Evolutionary conservation across 768 basidiomycete genomes (phyloP), one percentile per base, ranked within the genome.

Genomic region (Termitomyces sp.): DNA sequence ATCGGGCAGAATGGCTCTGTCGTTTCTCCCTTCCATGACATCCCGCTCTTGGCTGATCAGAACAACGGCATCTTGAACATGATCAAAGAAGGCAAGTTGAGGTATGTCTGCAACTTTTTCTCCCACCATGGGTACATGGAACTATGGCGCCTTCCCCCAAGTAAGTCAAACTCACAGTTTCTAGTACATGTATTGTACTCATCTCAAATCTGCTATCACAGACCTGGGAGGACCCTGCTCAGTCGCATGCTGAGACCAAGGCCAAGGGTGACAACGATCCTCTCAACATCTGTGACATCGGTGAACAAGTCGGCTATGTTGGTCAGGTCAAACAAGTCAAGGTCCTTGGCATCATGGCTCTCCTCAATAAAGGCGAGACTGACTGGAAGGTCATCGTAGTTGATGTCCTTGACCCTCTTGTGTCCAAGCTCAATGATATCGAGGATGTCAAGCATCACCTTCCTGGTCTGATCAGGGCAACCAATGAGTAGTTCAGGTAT

Each of bases 91-190:
- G 93, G 93, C 67, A 92, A 90, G 69, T 78, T 98, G 73, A 91
- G 97, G 67, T 98, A 82, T 75, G 97, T 99, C 65, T 88, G 97
- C 77, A 98, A 98, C 83, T 98, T 96, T 77, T 99, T 99, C 90
- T 97, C 97, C 65, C 97, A 99, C 80, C 95, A 98, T 72, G 96
- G 97, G 38, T 95, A 98, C 82, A 94, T 99, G 97, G 97, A 99
- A 99, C 83, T 99, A 99, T 70, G 96, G 96, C 67, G 94, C 95
- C 59, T 97, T 99, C 86, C 96, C 96, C 61, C 94, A 96, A 85
- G 94, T 88, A 56, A 49, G 84, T 42, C 20, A 5, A 32, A 18
- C 8, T 51, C 28, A 14, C n/a, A 52, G 4, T 6, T 10, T 12
- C 26, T 52, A 16, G 43, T 6, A 28, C 33, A 54, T 38, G n/a